phyloP scores from a whole-genome alignment of 2,329 filamentous ascomycete species.

The Cryphonectria naterciae region DNA sequence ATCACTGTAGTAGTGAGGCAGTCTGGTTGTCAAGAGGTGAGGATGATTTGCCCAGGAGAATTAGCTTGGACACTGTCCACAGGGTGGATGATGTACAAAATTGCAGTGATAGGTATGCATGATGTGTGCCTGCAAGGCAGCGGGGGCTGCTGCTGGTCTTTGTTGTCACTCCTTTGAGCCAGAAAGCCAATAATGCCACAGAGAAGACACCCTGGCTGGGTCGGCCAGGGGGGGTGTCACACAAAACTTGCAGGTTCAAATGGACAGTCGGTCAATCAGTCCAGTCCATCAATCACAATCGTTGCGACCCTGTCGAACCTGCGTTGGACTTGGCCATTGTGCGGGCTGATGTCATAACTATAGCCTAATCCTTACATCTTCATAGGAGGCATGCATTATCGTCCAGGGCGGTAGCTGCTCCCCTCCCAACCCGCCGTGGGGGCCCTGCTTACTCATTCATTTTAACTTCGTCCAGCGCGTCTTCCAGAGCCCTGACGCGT shows the following conservation, averaged over 20 bases:
- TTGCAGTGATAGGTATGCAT: neutral
- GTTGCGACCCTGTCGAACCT: neutral
- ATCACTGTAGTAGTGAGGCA: too few relatives aligned
- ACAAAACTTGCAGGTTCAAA: neutral
- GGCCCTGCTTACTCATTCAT: neutral
- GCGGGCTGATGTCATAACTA: neutral
- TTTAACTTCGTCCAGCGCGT: neutral
- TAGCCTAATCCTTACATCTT: neutral
- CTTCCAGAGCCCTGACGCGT: neutral
- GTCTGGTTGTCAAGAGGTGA: neutral
- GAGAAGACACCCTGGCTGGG: slow-evolving; percentile 4
- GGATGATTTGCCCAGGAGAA: neutral
- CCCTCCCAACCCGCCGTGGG: neutral
- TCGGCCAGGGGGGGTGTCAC: slow-evolving; percentile 11
- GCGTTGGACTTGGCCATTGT: neutral
- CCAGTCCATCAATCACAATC: neutral
- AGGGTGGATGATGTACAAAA: neutral
- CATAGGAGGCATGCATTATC: neutral
- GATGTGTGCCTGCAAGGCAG: slow-evolving; percentile 5
- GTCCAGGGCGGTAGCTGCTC: neutral
- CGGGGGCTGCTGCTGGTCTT: slow-evolving; percentile 4
- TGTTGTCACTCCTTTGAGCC: neutral
- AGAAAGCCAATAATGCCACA: slow-evolving; percentile 1
- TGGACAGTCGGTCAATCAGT: neutral
- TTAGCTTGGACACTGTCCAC: neutral